Evolutionary conservation across 192 early-diverging fungal genomes (phyloP).

Genomic region (Coemansia sp.): DNA sequence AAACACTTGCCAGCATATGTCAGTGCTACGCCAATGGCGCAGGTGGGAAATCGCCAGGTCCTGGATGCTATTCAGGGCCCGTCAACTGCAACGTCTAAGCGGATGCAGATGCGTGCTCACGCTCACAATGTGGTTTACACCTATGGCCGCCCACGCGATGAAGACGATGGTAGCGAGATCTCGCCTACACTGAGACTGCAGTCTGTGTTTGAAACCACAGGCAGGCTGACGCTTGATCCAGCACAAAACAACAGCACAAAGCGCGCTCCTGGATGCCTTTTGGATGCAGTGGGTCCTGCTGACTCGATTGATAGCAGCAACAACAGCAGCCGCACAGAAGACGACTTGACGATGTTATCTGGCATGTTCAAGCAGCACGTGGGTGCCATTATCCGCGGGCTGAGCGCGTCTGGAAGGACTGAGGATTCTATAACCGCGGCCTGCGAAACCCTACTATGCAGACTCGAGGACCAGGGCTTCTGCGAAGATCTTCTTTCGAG

Average conservation of each 20-base stretch:
- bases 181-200: conserved; percentile 19
- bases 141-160: conserved; percentile 41
- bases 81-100: conserved; percentile 40
- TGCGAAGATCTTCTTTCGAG: conserved; percentile 31
- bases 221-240: conserved; percentile 18
- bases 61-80: conserved; percentile 28
- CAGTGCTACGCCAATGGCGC: conserved; percentile 22
- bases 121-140: conserved; percentile 47
- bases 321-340: background rate
- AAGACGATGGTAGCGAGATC: conserved; percentile 22
- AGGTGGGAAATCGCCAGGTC: conserved; percentile 13
- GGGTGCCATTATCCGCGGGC: conserved; percentile 23
- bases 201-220: background rate
- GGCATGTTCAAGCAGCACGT: conserved; percentile 31
- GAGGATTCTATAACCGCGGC: background rate
- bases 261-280: background rate
- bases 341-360: background rate
- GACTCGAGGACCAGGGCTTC: conserved; percentile 28
- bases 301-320: background rate
- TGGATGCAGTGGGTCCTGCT: conserved; percentile 6
- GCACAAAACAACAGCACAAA: background rate
- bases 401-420: conserved; percentile 3
- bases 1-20: background rate
- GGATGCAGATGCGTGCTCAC: conserved; percentile 38
- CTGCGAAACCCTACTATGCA: conserved; percentile 22